Evolutionary conservation across 2,329 filamentous ascomycete species (phyloP).

Genomic region (Penicillium crustosum): DNA sequence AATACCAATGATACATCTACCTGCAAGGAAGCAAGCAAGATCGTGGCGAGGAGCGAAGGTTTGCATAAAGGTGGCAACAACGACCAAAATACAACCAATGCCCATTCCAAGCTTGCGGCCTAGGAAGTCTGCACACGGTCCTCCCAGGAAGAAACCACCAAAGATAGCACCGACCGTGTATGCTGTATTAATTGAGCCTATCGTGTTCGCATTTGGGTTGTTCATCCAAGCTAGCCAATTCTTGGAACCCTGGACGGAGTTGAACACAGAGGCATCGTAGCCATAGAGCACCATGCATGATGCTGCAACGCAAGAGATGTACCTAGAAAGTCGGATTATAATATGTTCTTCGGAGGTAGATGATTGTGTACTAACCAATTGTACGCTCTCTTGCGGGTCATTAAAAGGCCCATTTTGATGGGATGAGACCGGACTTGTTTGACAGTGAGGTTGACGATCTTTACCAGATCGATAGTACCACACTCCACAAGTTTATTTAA

Average conservation of each 20-base stretch:
- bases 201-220: conserved; percentile 42
- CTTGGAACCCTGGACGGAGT: conserved; percentile 66
- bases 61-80: conserved; percentile 69
- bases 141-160: conserved; percentile 68
- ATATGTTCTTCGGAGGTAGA: neutral
- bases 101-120: conserved; percentile 67
- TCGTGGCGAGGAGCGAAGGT: conserved; percentile 61
- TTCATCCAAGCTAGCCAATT: conserved; percentile 68
- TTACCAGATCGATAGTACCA: neutral
- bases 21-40: conserved; percentile 66
- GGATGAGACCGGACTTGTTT: neutral
- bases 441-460: neutral
- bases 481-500: neutral
- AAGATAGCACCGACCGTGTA: conserved; percentile 71
- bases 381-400: conserved; percentile 32
- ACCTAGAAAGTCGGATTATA: conserved; percentile 43
- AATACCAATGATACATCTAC: conserved; percentile 67
- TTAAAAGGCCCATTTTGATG: conserved; percentile 22
- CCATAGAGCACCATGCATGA: conserved; percentile 75
- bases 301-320: conserved; percentile 67
- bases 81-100: conserved; percentile 62
- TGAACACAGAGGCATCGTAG: conserved; percentile 73
- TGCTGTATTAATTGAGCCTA: conserved; percentile 64
- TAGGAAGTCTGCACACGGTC: conserved; percentile 61
- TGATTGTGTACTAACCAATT: conserved; percentile 28